Conservation (phyloP, 2,329 filamentous ascomycete species). For the Chaetomium olivaceum region DNA sequence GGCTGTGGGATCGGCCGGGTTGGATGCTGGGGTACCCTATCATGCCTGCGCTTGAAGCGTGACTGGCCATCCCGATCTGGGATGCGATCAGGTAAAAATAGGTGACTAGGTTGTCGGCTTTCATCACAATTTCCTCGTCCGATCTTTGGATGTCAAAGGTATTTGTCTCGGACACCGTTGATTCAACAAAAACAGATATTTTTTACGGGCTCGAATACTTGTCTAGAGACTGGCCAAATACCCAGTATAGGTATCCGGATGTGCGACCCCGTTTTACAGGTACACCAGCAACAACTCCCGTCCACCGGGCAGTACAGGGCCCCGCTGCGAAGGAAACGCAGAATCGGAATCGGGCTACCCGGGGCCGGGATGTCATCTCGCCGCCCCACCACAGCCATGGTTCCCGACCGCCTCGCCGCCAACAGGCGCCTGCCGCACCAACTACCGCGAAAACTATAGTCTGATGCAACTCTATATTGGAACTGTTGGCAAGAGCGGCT, state of each 20-base stretch:
- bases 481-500: neutral
- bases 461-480: conserved; percentile 1
- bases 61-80: conserved; percentile 15
- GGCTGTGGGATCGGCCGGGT: conserved; percentile 4
- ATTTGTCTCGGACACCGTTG: neutral
- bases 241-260: neutral
- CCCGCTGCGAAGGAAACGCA: neutral
- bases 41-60: neutral
- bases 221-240: neutral
- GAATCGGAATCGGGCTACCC: neutral
- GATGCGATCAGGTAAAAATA: neutral
- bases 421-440: neutral
- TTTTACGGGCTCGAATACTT: neutral
- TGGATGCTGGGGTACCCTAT: conserved; percentile 4
- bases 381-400: neutral
- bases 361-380: neutral
- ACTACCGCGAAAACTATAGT: neutral
- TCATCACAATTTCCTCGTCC: neutral
- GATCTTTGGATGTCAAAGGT: neutral
- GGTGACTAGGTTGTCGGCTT: neutral
- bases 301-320: too few species aligned
- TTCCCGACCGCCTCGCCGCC: neutral
- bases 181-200: neutral
- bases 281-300: too few species aligned
- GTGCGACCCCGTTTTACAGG: neutral